Base-by-base conservation (phyloP, 2,329 filamentous ascomycete species). In the Xylariaceae sp. region DNA sequence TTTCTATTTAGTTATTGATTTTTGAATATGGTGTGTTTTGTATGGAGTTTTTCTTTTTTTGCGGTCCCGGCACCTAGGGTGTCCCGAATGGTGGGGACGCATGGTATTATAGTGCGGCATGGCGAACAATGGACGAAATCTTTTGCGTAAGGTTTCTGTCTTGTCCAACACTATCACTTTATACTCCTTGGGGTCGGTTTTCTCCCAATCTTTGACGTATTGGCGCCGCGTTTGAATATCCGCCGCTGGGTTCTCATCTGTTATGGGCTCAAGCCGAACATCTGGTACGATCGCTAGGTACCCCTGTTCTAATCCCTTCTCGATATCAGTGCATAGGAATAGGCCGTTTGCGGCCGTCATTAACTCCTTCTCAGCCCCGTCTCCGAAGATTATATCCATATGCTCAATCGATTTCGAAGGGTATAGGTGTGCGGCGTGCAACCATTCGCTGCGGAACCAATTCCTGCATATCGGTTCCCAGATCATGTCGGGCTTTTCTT, bases 391-490 rank as follows among this genome's bases (percentile, higher is more conserved):
- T 5, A 5, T n/a, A 16, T 50, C 40, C 48, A 44, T 50, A n/a
- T 23, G 20, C 9, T 43, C 40, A 2, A 43, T 21, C 7, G 20
- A 26, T 2, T n/a, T 41, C 48, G 20, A 43, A 16, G 48, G 37
- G 48, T 50, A 50, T 5, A 50, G 23, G 23, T 50, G 48, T 2
- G 48, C 48, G 4, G 48, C 48, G 40, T 32, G 48, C 7, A 43
- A 5, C 5, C 1, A 2, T 3, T 20, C 10, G 40, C 3, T 4
- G n/a, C 10, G 21, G 4, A 19, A 26, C 48, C 48, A 49, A 7
- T 5, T 3, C 3, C 20, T 20, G n/a, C n/a, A 18, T 10, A 49
- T 20, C 20, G 40, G 37, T 26, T 49, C 47, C 47, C 47, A 49
- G n/a, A 41, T 10, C 5, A 29, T 5, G 6, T 10, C 26, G 6